A percentile compares a stretch with the other conserved stretches of the same genome.
These are phyloP conservation scores for Suillus plorans DNA, from an alignment of 768 basidiomycete species.

Conservation along the genomic window DNA sequence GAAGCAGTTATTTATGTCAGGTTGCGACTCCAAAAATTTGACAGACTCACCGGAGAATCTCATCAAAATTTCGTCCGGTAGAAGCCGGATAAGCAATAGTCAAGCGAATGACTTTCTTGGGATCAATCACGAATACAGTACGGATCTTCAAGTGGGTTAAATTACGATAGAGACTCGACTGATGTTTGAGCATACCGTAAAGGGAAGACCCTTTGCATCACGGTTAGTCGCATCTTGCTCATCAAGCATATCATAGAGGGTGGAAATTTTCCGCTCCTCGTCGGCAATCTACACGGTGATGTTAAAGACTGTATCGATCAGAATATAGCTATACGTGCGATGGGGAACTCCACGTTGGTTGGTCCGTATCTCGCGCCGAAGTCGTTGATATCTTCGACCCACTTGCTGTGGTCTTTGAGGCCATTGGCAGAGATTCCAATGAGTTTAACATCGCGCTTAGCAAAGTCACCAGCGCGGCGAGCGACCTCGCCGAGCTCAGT, in stretches of 20 bases:
- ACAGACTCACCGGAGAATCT: constrained; percentile 52
- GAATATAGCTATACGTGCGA: constrained; percentile 49
- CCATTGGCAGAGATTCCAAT: constrained; percentile 93
- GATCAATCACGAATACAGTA: constrained; percentile 97
- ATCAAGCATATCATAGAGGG: constrained; percentile 95
- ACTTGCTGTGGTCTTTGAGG: constrained; percentile 79
- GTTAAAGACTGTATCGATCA: neutral
- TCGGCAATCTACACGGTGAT: constrained; percentile 76
- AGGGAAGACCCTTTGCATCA: constrained; percentile 85
- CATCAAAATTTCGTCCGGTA: constrained; percentile 90
- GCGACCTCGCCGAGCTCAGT: constrained; percentile 98
- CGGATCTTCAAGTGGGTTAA: constrained; percentile 60
- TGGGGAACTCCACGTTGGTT: constrained; percentile 86
- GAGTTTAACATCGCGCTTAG: constrained; percentile 85
- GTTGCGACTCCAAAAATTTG: constrained; percentile 1
- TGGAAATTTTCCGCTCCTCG: constrained; percentile 79
- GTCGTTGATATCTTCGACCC: constrained; percentile 87
- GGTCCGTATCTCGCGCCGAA: constrained; percentile 69
- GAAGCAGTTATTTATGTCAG: neutral
- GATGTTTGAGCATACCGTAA: constrained; percentile 58
- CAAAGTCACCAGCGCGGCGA: constrained; percentile 81
- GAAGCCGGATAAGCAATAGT: constrained; percentile 92
- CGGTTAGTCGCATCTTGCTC: constrained; percentile 91
- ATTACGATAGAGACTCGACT: neutral
- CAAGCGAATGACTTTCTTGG: constrained; percentile 91